Conservation (phyloP, 345 rosid genomes). For the Citrus trifoliata region DNA sequence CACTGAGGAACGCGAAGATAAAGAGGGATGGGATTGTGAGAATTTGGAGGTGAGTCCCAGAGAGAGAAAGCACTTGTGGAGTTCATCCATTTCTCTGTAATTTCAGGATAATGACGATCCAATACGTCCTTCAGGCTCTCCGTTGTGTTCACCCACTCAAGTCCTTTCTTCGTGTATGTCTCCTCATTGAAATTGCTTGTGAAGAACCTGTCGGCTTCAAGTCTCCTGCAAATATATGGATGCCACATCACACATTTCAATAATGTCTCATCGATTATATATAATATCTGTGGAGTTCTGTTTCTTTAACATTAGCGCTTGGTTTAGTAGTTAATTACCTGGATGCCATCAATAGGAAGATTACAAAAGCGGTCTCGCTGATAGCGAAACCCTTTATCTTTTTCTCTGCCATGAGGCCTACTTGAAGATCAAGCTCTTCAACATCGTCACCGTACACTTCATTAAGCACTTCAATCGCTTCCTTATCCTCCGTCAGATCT, state of each 20-base stretch:
- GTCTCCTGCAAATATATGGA: slow-evolving; percentile 34
- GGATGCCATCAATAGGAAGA: slow-evolving; percentile 49
- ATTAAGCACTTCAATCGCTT: slow-evolving; percentile 30
- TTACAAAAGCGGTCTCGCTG: slow-evolving; percentile 56
- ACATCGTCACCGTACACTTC: slow-evolving; percentile 53
- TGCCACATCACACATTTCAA: too few species aligned
- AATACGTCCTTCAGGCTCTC: slow-evolving; percentile 49
- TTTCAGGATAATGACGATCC: slow-evolving; percentile 50
- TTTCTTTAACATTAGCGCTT: too few species aligned
- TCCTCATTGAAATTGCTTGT: slow-evolving; percentile 48
- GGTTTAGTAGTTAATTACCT: slow-evolving; percentile 29
- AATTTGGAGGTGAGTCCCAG: slow-evolving; percentile 44
- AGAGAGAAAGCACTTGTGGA: slow-evolving; percentile 57
- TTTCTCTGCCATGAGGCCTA: slow-evolving; percentile 66
- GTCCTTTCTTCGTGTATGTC: slow-evolving; percentile 50
- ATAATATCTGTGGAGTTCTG: too few species aligned
- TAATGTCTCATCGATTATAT: too few species aligned
- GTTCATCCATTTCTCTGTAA: slow-evolving; percentile 51
- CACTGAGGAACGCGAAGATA: slow-evolving; percentile 41
- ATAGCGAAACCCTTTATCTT: slow-evolving; percentile 66
- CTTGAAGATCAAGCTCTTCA: slow-evolving; percentile 51
- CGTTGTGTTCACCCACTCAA: slow-evolving; percentile 56
- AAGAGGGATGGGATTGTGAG: slow-evolving; percentile 37
- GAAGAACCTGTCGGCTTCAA: slow-evolving; percentile 60
- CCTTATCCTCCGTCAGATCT: slow-evolving; percentile 54